These are phyloP conservation scores for Lentinus brumalis DNA, from an alignment of 768 basidiomycete genomes.

Conservation along the genomic window DNA sequence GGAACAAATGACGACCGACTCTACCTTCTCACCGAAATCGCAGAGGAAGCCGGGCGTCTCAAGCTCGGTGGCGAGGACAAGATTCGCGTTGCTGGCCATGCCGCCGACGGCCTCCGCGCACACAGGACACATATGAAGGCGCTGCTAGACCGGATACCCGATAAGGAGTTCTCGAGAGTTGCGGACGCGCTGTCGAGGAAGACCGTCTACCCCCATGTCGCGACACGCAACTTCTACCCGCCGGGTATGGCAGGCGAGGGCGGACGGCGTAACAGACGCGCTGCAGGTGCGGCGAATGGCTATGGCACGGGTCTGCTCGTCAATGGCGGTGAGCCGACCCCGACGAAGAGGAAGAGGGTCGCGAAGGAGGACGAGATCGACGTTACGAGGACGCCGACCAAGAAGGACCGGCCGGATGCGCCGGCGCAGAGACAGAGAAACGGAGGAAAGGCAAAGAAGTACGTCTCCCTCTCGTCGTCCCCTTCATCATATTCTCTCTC, in stretches of 20 bases:
- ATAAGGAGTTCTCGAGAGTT: conserved; percentile 47
- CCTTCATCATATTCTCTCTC: neutral
- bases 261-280: conserved; percentile 59
- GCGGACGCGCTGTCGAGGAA: conserved; percentile 54
- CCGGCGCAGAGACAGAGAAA: conserved; percentile 45
- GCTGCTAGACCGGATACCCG: conserved; percentile 64
- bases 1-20: conserved; percentile 73
- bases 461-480: conserved; percentile 25
- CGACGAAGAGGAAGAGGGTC: conserved; percentile 63
- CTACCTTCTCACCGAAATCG: conserved; percentile 87
- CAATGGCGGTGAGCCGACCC: conserved; percentile 57
- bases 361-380: conserved; percentile 69
- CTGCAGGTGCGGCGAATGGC: conserved; percentile 31
- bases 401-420: conserved; percentile 53
- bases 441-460: conserved; percentile 66
- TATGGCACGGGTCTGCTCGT: conserved; percentile 53
- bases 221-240: conserved; percentile 69
- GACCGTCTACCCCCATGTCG: conserved; percentile 78
- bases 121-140: conserved; percentile 63
- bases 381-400: conserved; percentile 59
- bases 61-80: conserved; percentile 98
- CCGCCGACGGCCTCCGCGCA: conserved; percentile 81
- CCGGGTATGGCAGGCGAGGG: conserved; percentile 53
- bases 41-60: conserved; percentile 88
- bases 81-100: conserved; percentile 90